Evolutionary conservation across 306 rosid genomes (phyloP).

Genomic region (Trichosanthes cucumerina): DNA sequence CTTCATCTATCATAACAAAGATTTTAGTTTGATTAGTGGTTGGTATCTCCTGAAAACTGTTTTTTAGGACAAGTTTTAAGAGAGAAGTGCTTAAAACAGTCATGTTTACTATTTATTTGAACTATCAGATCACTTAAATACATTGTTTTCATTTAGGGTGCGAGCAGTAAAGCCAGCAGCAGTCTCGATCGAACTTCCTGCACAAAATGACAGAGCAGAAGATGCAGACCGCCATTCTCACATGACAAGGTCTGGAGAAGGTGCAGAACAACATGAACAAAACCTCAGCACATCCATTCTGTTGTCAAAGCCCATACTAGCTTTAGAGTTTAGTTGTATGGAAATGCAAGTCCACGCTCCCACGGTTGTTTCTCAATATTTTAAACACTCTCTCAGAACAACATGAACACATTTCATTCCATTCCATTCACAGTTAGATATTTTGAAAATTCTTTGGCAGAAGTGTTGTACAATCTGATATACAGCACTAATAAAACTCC

Average conservation of each 20-base stretch:
- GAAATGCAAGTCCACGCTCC: conserved; percentile 90
- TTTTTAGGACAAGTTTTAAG: neutral
- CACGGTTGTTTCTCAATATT: conserved; percentile 27
- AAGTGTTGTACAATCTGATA: neutral
- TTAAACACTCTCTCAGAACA: conserved; percentile 24
- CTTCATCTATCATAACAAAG: neutral
- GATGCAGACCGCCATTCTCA: conserved; percentile 9
- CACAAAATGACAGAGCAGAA: conserved; percentile 15
- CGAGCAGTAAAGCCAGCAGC: conserved; percentile 50
- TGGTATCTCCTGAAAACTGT: neutral
- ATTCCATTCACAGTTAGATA: neutral
- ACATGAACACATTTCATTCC: conserved; percentile 5
- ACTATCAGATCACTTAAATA: neutral
- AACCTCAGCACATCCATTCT: conserved; percentile 37
- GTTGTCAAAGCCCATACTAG: conserved; percentile 73
- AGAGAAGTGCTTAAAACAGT: neutral
- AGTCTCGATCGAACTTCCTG: conserved; percentile 27
- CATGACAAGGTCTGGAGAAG: neutral
- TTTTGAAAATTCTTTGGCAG: neutral
- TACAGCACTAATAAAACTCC: neutral
- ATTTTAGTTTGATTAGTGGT: neutral
- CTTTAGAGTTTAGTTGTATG: conserved; percentile 68
- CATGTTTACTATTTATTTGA: neutral
- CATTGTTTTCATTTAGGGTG: conserved; percentile 40
- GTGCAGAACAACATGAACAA: conserved; percentile 16